A percentile compares a stretch with the other conserved stretches of the same genome.
phyloP scores from a whole-genome alignment of 1,139 yeast genomes.

The Magnusiomyces fungicola region DNA sequence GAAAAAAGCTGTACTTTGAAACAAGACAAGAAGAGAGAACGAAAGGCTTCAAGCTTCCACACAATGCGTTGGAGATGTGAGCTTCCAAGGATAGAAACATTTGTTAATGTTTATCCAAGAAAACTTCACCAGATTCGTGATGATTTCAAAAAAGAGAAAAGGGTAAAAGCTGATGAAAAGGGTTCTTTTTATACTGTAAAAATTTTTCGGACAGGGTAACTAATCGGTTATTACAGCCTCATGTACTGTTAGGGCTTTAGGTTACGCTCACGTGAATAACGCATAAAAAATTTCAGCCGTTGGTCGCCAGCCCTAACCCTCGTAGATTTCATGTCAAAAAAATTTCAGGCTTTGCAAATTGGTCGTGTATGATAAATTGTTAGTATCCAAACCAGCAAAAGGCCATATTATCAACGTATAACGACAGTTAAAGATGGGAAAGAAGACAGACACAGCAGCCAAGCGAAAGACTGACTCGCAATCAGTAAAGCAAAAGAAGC shows the following conservation, averaged over 20 bases:
- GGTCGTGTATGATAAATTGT: not conserved
- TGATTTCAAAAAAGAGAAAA: slow-evolving; percentile 17
- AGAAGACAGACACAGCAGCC: too few relatives aligned
- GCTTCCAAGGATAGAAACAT: slow-evolving; percentile 12
- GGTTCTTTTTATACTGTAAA: slow-evolving; percentile 6
- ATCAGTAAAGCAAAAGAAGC: slow-evolving; percentile 4
- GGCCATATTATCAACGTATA: too few relatives aligned
- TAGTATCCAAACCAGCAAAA: too few relatives aligned
- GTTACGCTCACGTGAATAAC: too few relatives aligned
- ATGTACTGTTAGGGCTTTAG: too few relatives aligned
- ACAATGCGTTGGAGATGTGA: slow-evolving; percentile 26
- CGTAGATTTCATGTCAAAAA: too few relatives aligned
- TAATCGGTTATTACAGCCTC: too few relatives aligned
- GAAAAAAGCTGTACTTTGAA: not conserved
- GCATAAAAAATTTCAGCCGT: too few relatives aligned
- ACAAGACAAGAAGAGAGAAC: slow-evolving; percentile 5
- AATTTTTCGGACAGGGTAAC: not conserved
- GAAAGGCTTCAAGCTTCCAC: slow-evolving; percentile 24
- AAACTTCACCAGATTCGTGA: slow-evolving; percentile 14
- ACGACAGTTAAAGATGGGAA: too few relatives aligned
- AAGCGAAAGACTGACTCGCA: too few relatives aligned
- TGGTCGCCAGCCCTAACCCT: too few relatives aligned
- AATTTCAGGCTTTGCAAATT: not conserved
- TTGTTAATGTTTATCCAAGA: slow-evolving; percentile 9
- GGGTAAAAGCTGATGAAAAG: slow-evolving; percentile 11